These are phyloP conservation scores for Irpex sp. DNA, from an alignment of 1,284 basidiomycete genomes.

Conservation along the genomic window DNA sequence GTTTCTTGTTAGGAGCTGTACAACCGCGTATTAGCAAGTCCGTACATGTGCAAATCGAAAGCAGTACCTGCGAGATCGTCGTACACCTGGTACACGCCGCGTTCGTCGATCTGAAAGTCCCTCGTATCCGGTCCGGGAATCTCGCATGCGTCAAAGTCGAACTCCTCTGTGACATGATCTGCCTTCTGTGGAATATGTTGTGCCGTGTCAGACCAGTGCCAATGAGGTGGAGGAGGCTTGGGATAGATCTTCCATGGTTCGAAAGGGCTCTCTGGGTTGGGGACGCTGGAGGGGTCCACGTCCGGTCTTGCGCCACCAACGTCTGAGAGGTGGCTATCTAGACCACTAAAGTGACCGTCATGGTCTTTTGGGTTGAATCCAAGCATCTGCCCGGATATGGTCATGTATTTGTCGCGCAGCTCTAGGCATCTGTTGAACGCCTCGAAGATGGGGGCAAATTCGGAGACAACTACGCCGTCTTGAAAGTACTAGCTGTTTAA, in stretches of 20 bases:
- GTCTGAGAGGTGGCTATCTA: conserved; percentile 55
- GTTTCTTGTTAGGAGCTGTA: conserved; percentile 38
- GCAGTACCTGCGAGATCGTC: conserved; percentile 35
- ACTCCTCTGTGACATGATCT: conserved; percentile 45
- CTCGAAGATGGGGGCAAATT: conserved; percentile 54
- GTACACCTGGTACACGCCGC: conserved; percentile 87
- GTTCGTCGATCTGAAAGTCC: conserved; percentile 76
- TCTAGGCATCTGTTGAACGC: conserved; percentile 78
- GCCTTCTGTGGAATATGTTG: conserved; percentile 38
- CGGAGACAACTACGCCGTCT: conserved; percentile 44
- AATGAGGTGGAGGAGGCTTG: conserved; percentile 87
- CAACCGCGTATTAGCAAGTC: background rate
- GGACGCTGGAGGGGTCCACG: conserved; percentile 30
- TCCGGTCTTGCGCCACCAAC: conserved; percentile 69
- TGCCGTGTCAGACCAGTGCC: conserved; percentile 76
- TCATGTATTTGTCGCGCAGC: conserved; percentile 91
- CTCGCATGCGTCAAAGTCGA: conserved; percentile 63
- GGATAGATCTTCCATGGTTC: conserved; percentile 87
- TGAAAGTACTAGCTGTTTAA: conserved; percentile 5
- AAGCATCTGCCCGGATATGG: conserved; percentile 77
- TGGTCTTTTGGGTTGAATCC: conserved; percentile 91
- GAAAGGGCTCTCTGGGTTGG: conserved; percentile 30
- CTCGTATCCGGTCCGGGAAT: conserved; percentile 57
- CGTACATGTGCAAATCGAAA: background rate
- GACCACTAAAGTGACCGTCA: conserved; percentile 70